These are phyloP conservation scores for Neoarthrinium moseri DNA, from an alignment of 2,329 filamentous ascomycete genomes.

Conservation along the genomic window DNA sequence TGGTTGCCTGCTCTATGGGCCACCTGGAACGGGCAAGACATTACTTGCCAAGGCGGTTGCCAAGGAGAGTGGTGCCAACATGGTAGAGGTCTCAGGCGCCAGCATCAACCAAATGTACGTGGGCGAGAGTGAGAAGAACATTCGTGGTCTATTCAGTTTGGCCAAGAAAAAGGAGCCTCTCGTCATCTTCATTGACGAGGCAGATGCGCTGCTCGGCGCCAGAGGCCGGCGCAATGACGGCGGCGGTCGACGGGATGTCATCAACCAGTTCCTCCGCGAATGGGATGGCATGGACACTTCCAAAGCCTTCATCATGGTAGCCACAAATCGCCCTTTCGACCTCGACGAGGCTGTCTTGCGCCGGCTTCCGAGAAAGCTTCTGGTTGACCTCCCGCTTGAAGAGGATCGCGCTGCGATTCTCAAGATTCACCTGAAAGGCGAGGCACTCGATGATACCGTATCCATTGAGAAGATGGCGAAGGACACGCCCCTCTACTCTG, in stretches of 20 bases:
- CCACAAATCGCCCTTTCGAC: conserved; percentile 93
- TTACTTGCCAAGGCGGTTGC: conserved; percentile 68
- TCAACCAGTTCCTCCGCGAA: conserved; percentile 95
- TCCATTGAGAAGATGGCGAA: conserved; percentile 62
- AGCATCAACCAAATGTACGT: conserved; percentile 97
- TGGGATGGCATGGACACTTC: conserved; percentile 88
- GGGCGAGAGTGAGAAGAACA: conserved; percentile 94
- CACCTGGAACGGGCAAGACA: conserved; percentile 77
- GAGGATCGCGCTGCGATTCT: conserved; percentile 68
- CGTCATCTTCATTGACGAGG: conserved; percentile 96
- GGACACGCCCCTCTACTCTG: conserved; percentile 74
- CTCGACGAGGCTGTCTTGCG: conserved; percentile 84
- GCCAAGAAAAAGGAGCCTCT: conserved; percentile 90
- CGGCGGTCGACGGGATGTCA: conserved; percentile 78
- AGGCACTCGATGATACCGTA: conserved; percentile 60
- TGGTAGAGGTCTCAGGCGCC: conserved; percentile 86
- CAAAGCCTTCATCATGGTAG: conserved; percentile 95
- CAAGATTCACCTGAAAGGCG: conserved; percentile 67
- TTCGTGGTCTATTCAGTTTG: conserved; percentile 85
- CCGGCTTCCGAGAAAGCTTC: conserved; percentile 69
- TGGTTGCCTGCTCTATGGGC: conserved; percentile 83
- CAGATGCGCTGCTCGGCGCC: conserved; percentile 85
- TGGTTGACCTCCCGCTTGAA: conserved; percentile 71
- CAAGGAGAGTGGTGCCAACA: conserved; percentile 66
- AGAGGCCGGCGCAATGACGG: conserved; percentile 66